Evolutionary conservation across 2,329 filamentous ascomycete species (phyloP), one percentile per base, ranked within the genome.

Genomic region (Pyricularia pennisetigena): DNA sequence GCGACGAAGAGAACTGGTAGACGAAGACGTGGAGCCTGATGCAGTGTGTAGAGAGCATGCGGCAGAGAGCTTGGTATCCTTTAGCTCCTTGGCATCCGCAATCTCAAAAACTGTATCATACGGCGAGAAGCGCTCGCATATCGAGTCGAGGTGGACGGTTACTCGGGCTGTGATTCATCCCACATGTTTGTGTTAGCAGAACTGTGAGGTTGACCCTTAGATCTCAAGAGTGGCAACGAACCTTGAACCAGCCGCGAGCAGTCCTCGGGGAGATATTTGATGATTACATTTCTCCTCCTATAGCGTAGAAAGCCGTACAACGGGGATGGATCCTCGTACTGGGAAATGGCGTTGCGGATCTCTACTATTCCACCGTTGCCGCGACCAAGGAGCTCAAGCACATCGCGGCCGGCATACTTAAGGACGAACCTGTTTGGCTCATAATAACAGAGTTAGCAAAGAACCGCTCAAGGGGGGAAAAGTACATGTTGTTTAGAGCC

Each of bases 191-290:
- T 63, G 59, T 29, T 26, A 26, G 59, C 59, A 29, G 24, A 63
- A 28, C 12, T 63, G 59, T 6, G 29, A 20, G 64, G 29, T 10
- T 41, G 24, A 35, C 24, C 23, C n/a, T 23, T 8, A 28, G 3
- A 49, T 23, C 67, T 69, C 32, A 69, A 70, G 23, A 28, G 63
- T 61, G 35, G 67, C 69, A 69, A 77, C 87, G 73, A 79, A 97
- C 95, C 95, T 91, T 97, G 92, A 68, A 99, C 83, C 68, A 99
- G 83, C 74, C 95, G 87, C 71, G 95, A 98, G 72, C 94, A 94
- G 69, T 90, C 92, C 70, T 97, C 92, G 0, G 94, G 95, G 70
- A 97, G 85, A 77, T 95, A 97, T 81, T 95, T 97, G 78, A 99
- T 86, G 70, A 99, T 81, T 65, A 98, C 91, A 79, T 93, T 97